Evolutionary conservation across 371 early-diverging fungal genomes (phyloP), one percentile per base, ranked within the genome.

Genomic region (Mucor piriformis): DNA sequence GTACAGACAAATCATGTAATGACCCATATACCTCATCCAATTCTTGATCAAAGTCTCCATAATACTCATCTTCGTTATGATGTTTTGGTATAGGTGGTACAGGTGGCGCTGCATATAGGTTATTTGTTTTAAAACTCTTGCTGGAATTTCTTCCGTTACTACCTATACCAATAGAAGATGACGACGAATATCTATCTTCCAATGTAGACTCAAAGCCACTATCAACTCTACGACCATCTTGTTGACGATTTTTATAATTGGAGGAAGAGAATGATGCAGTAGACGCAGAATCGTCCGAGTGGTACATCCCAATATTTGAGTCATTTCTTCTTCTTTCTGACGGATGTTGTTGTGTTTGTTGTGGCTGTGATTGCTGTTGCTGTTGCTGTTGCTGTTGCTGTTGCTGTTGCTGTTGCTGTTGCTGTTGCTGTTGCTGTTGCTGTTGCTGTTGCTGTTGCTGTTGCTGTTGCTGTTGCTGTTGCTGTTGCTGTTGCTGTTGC

Each of bases 141-240:
- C 49, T 32, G 6, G 68, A 67, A 34, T 54, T 65, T 43, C 66
- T 61, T 2, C 54, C 50, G 23, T 44, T 48, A 24, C 38, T 25
- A 11, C 13, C 11, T 4, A 37, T 11, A 12, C 46, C 53, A n/a
- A 57, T 12, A 29, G 57, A 50, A 11, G 69, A 65, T 13, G 66
- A 66, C 10, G 61, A 48, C 8, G 75, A 73, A 33, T 67, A 73
- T 3, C 74, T 54, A 16, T 78, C 72, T 23, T 78, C 79, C 21
- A 65, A 54, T 2, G 48, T 27, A 7, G 73, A 78, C 53, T 71
- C 79, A 65, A 74, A 79, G 1, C 76, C 76, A 50, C 76, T 76
- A 37, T 79, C 80, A 8, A 72, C 69, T 15, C 71, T 64, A 20
- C 73, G 70, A n/a, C 66, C 64, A 54, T 70, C 47, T 51, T 51